phyloP scores from a whole-genome alignment of 2,329 filamentous ascomycete genomes.

The Aspergillus vadensis region DNA sequence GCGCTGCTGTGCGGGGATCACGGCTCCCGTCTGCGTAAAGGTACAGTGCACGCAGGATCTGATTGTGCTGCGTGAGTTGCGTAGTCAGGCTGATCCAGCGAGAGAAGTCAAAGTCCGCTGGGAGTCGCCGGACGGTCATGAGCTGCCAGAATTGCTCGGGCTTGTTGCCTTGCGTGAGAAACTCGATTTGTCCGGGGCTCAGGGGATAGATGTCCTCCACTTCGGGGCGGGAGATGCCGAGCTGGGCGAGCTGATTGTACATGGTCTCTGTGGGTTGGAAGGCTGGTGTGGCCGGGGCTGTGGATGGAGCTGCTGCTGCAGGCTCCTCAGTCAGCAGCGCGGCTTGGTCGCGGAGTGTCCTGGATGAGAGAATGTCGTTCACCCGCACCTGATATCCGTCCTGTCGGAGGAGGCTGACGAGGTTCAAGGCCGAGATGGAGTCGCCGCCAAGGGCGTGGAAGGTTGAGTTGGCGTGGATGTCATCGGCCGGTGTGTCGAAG shows the following conservation, averaged over 20 bases:
- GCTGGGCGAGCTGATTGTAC: neutral
- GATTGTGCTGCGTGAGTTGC: constrained; percentile 11
- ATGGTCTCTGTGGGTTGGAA: neutral
- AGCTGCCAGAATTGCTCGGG: constrained; percentile 14
- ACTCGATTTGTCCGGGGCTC: constrained; percentile 1
- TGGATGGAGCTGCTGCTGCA: neutral
- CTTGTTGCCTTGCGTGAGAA: constrained; percentile 5
- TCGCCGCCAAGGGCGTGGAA: constrained; percentile 21
- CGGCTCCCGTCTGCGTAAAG: neutral
- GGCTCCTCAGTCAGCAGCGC: neutral
- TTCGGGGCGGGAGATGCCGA: neutral
- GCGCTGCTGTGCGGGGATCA: constrained; percentile 6
- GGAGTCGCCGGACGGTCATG: constrained; percentile 5
- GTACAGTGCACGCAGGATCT: constrained; percentile 18
- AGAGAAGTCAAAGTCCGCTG: constrained; percentile 12
- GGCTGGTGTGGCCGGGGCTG: neutral
- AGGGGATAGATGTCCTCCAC: constrained; percentile 9
- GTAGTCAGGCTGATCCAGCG: constrained; percentile 19
- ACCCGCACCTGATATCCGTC: constrained; percentile 17
- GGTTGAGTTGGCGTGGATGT: constrained; percentile 7
- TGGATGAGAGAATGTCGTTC: constrained; percentile 17
- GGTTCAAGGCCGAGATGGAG: constrained; percentile 22
- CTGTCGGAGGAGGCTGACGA: constrained; percentile 16
- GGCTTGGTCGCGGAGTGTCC: constrained; percentile 12
- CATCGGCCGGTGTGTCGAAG: constrained; percentile 4